phyloP scores from a whole-genome alignment of 768 basidiomycete species.

The Suillus cothurnatus region DNA sequence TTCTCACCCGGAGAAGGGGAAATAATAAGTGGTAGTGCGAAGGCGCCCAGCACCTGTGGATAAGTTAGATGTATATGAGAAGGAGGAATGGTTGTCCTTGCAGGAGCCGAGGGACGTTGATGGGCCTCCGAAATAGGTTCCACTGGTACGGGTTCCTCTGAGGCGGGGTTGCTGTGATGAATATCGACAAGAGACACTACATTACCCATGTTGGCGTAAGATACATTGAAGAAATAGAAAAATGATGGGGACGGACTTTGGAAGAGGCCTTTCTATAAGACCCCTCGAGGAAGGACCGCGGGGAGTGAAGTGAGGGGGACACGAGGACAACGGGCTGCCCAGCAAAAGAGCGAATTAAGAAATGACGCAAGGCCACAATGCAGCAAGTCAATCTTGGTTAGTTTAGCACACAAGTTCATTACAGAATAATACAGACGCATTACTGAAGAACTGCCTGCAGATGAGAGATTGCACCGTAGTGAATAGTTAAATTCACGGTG shows the following conservation, averaged over 20 bases:
- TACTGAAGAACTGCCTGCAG: slow-evolving; percentile 14
- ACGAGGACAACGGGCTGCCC: slow-evolving; percentile 31
- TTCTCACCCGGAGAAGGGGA: slow-evolving; percentile 39
- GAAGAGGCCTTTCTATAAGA: slow-evolving; percentile 22
- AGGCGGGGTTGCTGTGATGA: slow-evolving; percentile 23
- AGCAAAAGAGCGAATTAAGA: slow-evolving; percentile 20
- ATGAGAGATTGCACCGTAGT: slow-evolving; percentile 8
- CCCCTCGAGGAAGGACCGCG: slow-evolving; percentile 26
- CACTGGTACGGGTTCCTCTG: slow-evolving; percentile 16
- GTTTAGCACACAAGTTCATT: slow-evolving; percentile 22
- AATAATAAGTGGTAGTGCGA: slow-evolving; percentile 32
- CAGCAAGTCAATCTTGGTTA: slow-evolving; percentile 15
- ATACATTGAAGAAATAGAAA: slow-evolving; percentile 12
- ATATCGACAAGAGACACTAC: slow-evolving; percentile 36
- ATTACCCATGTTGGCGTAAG: slow-evolving; percentile 29
- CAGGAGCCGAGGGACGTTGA: slow-evolving; percentile 11
- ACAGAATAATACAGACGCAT: slow-evolving; percentile 18
- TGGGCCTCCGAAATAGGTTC: background rate
- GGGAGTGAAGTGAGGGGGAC: slow-evolving; percentile 27
- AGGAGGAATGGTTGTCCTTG: slow-evolving; percentile 28
- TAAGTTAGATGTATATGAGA: slow-evolving; percentile 37
- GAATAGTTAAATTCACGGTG: slow-evolving; percentile 10
- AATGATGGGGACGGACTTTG: slow-evolving; percentile 25
- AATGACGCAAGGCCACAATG: slow-evolving; percentile 27
- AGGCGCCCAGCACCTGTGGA: slow-evolving; percentile 35